Base-by-base conservation (phyloP, 2,329 filamentous ascomycete genomes). In the Nemania sp. region DNA sequence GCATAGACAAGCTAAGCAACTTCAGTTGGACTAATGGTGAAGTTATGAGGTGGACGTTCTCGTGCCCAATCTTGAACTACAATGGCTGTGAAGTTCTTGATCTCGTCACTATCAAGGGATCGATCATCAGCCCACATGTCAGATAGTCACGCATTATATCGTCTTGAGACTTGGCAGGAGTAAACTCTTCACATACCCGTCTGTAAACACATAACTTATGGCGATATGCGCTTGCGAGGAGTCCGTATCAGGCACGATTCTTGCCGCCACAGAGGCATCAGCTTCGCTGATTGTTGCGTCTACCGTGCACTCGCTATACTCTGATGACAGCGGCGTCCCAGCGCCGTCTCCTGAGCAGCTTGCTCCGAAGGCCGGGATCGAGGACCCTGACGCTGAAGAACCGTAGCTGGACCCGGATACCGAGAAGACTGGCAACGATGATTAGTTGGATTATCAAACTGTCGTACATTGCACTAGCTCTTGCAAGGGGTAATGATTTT, bases 41-140 rank as follows among this genome's bases (percentile, higher is more conserved):
- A 56, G 14, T 49, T 47, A 15, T 52, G 52, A 3, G 56, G 52
- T 6, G 56, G 43, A 2, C 48, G 48, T 28, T 42, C n/a, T 11
- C 56, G 56, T 2, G 56, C 56, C 56, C 56, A 58, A 36, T 58
- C 56, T 6, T 48, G 52, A 9, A 58, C 52, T 5, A 52, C 56
- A 5, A 33, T 19, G 12, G 48, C 56, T 1, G 56, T 49, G 20
- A 36, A 52, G 6, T 58, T 55, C 20, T 20, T 50, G 3, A 2
- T 20, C 5, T 34, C 39, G n/a, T 26, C 30, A 14, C 51, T 57
- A 15, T 41, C 5, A n/a, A 17, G 12, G 12, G 5, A 7, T 12
- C n/a, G 3, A 6, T 56, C 28, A 9, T 31, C 28, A 31, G 28
- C 28, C 8, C 8, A 28, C 14, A 53, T 34, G 20, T 28, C 11